phyloP scores from a whole-genome alignment of 2,329 filamentous ascomycete genomes.

The Fusarium pininemorale region DNA sequence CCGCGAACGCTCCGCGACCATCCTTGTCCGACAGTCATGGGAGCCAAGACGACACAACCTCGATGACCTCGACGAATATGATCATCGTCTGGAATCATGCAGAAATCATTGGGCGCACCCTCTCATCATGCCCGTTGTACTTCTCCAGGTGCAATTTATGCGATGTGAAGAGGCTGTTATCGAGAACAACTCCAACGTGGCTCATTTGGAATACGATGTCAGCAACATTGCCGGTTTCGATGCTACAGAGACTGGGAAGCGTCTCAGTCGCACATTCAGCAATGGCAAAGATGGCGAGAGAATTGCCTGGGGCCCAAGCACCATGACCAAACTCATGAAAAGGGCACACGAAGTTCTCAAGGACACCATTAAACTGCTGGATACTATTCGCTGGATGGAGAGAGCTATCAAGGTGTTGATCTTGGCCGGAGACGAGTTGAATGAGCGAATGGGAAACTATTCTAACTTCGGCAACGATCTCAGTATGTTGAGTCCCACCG shows the following conservation, averaged over 20 bases:
- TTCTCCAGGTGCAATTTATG: conserved; percentile 58
- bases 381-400: conserved; percentile 59
- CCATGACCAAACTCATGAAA: conserved; percentile 59
- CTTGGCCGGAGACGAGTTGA: conserved; percentile 55
- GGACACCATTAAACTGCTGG: conserved; percentile 55
- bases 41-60: conserved; percentile 53
- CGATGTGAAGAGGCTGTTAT: conserved; percentile 56
- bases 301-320: conserved; percentile 50
- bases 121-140: conserved; percentile 55
- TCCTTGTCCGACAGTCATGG: conserved; percentile 55
- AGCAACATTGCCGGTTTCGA: conserved; percentile 55
- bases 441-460: conserved; percentile 42
- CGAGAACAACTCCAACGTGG: conserved; percentile 55
- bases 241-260: conserved; percentile 41
- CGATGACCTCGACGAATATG: conserved; percentile 57
- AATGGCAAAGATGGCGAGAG: conserved; percentile 37
- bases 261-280: conserved; percentile 35
- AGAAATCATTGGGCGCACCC: conserved; percentile 57
- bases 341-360: conserved; percentile 57
- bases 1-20: conserved; percentile 50
- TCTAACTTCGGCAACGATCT: conserved; percentile 35
- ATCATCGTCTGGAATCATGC: conserved; percentile 56
- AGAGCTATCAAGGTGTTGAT: conserved; percentile 55
- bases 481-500: conserved; percentile 40
- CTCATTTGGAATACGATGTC: conserved; percentile 53